Conservation (phyloP, 106 monocot species). For the Vanilla planifolia region DNA sequence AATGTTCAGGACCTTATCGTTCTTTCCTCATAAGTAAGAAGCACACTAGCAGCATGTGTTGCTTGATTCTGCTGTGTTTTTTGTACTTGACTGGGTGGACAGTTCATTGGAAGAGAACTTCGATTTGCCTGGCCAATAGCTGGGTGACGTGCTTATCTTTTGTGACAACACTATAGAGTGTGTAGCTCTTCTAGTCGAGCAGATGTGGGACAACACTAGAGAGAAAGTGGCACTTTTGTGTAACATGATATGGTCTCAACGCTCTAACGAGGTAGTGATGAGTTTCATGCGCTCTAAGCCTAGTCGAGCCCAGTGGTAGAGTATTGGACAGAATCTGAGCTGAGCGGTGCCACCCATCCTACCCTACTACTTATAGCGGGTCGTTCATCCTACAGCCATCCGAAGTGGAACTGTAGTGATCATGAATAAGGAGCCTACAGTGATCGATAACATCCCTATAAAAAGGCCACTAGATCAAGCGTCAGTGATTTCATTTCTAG, state of each 20-base stretch:
- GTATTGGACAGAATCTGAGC: too few relatives aligned
- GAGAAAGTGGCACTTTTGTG: conserved; percentile 5
- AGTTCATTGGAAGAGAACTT: background rate
- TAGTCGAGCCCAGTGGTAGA: background rate
- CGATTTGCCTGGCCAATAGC: background rate
- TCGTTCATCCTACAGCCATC: conserved; percentile 11
- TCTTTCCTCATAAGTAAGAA: too few relatives aligned
- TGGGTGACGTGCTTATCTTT: background rate
- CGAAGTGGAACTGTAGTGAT: conserved; percentile 23
- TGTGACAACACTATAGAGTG: conserved; percentile 3
- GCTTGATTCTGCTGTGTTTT: too few relatives aligned
- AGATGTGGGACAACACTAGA: background rate
- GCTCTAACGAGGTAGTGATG: conserved; percentile 16
- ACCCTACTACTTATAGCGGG: conserved; percentile 17
- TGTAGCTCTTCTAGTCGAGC: too few relatives aligned
- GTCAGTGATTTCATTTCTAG: too few relatives aligned
- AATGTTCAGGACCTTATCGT: too few relatives aligned
- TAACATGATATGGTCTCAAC: conserved; percentile 14
- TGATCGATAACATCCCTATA: too few relatives aligned
- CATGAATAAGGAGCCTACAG: conserved; percentile 13
- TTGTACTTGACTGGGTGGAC: too few relatives aligned
- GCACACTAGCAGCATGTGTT: too few relatives aligned
- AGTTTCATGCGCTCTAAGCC: conserved; percentile 20
- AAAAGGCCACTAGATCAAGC: too few relatives aligned
- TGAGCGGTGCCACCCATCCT: conserved; percentile 15